These are phyloP conservation scores for Oryza australiensis DNA, from an alignment of 176 grass and related monocot genomes.

Conservation along the genomic window DNA sequence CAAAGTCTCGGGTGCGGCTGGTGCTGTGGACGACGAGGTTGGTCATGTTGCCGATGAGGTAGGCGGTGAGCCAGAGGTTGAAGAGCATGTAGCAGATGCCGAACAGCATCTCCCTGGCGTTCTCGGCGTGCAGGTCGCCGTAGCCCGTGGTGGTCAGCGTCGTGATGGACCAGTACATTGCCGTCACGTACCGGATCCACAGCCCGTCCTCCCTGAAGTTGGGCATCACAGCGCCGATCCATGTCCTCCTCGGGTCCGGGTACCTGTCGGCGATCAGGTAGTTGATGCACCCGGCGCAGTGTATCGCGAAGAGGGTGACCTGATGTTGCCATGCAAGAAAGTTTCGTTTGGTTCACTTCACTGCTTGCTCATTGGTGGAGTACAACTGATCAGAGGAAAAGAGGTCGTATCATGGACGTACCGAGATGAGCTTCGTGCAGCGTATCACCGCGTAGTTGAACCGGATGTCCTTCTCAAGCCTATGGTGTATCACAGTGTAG, in stretches of 20 bases:
- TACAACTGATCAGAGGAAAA: background rate
- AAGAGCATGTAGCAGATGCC: constrained; percentile 92
- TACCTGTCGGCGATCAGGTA: constrained; percentile 96
- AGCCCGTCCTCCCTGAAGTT: constrained; percentile 77
- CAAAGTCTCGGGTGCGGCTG: constrained; percentile 91
- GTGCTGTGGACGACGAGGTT: constrained; percentile 97
- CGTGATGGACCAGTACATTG: constrained; percentile 95
- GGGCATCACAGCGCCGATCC: constrained; percentile 85
- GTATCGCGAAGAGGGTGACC: constrained; percentile 83
- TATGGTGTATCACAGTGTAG: background rate
- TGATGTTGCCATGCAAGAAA: background rate
- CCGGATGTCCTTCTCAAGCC: constrained; percentile 79
- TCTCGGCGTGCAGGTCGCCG: constrained; percentile 94
- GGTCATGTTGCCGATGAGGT: constrained; percentile 99
- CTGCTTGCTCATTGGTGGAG: background rate
- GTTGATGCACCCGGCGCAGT: constrained; percentile 92
- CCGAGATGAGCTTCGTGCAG: constrained; percentile 75
- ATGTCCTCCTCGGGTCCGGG: constrained; percentile 71
- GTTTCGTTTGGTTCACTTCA: background rate
- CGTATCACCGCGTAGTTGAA: constrained; percentile 72
- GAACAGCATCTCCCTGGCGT: constrained; percentile 88
- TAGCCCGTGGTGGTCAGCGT: constrained; percentile 93
- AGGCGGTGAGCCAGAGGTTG: constrained; percentile 86
- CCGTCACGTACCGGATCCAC: constrained; percentile 78
- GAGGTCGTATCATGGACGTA: constrained; percentile 17